Conservation (phyloP, 331 rosid genomes). For the Erythrophleum ivorense region DNA sequence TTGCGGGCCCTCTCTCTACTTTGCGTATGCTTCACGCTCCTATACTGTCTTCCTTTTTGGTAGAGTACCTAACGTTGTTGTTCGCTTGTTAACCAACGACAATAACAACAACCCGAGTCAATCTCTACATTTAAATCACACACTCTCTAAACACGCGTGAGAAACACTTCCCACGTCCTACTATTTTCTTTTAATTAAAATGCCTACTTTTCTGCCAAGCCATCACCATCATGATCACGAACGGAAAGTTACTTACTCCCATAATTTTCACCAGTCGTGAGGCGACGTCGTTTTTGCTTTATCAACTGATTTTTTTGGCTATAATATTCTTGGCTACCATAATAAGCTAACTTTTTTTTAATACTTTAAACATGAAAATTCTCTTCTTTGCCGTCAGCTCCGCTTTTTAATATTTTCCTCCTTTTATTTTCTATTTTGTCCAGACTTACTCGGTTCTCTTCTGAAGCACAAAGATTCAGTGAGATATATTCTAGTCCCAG, state of each 20-base stretch:
- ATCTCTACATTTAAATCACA: neutral
- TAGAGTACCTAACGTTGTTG: constrained; percentile 7
- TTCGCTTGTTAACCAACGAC: neutral
- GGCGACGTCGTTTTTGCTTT: constrained; percentile 45
- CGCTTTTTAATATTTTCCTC: neutral
- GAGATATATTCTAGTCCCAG: neutral
- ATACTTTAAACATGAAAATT: constrained; percentile 1
- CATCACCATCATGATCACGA: constrained; percentile 50
- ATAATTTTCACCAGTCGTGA: neutral
- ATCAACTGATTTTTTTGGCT: neutral
- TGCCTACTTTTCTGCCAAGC: constrained; percentile 39
- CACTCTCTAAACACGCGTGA: constrained; percentile 17
- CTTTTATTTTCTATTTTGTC: neutral
- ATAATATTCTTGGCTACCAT: neutral
- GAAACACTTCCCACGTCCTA: neutral
- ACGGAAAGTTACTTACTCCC: constrained; percentile 24
- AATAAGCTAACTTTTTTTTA: neutral
- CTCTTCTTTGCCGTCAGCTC: constrained; percentile 27
- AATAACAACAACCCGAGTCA: neutral
- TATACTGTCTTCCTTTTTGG: neutral
- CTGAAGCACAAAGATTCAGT: constrained; percentile 7
- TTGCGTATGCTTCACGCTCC: constrained; percentile 28
- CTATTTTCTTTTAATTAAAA: neutral
- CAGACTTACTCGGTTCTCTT: constrained; percentile 40
- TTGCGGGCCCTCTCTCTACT: neutral